These are phyloP conservation scores for Fusarium tricinctum DNA, from an alignment of 2,329 filamentous ascomycete genomes.

Conservation along the genomic window DNA sequence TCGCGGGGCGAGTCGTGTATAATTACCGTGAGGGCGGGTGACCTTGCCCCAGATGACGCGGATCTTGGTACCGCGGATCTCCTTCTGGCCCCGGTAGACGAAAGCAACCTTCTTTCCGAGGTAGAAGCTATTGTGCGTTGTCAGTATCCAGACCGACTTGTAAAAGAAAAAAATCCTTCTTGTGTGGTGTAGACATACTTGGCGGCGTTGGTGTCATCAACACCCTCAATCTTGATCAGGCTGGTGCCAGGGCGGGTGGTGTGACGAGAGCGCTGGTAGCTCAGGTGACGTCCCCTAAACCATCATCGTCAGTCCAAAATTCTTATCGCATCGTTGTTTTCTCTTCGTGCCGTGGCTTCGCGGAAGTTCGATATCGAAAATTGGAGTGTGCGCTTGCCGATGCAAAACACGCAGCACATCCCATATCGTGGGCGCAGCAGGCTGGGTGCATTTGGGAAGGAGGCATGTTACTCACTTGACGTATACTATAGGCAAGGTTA, in stretches of 20 bases:
- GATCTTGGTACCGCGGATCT: constrained; percentile 98
- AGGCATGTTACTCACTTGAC: constrained; percentile 79
- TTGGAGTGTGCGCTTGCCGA: constrained; percentile 37
- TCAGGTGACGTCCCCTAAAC: constrained; percentile 93
- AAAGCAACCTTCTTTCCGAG: constrained; percentile 98
- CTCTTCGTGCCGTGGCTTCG: constrained; percentile 44
- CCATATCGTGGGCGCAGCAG: constrained; percentile 38
- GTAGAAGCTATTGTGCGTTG: constrained; percentile 78
- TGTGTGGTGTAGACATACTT: constrained; percentile 69
- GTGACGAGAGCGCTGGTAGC: constrained; percentile 96
- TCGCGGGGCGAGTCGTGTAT: constrained; percentile 7
- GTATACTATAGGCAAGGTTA: constrained; percentile 74
- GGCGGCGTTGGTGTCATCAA: constrained; percentile 89
- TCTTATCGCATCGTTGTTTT: constrained; percentile 34
- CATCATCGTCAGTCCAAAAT: constrained; percentile 52
- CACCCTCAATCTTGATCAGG: constrained; percentile 99
- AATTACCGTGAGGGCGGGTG: constrained; percentile 91
- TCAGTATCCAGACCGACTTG: constrained; percentile 46
- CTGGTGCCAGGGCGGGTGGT: constrained; percentile 90
- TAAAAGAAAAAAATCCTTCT: background rate
- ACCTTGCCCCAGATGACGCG: constrained; percentile 99
- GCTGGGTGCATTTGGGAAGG: constrained; percentile 5
- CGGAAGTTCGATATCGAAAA: constrained; percentile 44
- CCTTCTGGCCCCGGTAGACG: constrained; percentile 95
- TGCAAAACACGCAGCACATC: constrained; percentile 16